Evolutionary conservation across 2,329 filamentous ascomycete genomes (phyloP).

Genomic region (Monosporascus sp.): DNA sequence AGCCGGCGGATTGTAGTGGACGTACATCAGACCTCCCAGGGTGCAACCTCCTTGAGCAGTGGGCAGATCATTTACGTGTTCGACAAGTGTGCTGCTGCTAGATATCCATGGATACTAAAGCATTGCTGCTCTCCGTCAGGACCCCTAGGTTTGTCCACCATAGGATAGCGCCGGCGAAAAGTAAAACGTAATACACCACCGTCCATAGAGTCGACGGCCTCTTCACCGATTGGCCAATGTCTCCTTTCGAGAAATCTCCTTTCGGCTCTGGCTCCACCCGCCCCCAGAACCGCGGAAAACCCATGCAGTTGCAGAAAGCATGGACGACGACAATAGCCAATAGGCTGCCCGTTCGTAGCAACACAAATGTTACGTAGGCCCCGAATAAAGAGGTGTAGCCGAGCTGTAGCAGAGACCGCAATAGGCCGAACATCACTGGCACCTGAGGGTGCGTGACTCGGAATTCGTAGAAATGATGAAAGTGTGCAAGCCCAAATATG

Average conservation of each 20-base stretch:
- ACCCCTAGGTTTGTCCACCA: constrained; percentile 71
- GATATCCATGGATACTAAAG: constrained; percentile 34
- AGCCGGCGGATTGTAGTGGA: constrained; percentile 8
- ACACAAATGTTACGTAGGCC: constrained; percentile 87
- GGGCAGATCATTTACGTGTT: background rate
- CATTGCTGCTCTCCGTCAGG: constrained; percentile 61
- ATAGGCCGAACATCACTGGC: constrained; percentile 55
- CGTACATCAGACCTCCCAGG: constrained; percentile 16
- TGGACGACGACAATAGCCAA: constrained; percentile 73
- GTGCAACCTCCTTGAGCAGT: background rate
- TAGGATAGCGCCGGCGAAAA: constrained; percentile 64
- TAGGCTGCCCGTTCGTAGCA: constrained; percentile 77
- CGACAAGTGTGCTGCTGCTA: constrained; percentile 7
- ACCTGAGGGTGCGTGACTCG: constrained; percentile 71
- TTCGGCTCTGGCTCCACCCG: constrained; percentile 51
- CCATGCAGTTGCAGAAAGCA: constrained; percentile 88
- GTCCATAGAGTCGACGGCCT: constrained; percentile 57
- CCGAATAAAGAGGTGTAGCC: constrained; percentile 90
- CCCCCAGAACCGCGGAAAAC: constrained; percentile 82
- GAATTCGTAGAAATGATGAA: constrained; percentile 97
- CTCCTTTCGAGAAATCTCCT: constrained; percentile 19
- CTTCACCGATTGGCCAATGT: constrained; percentile 17
- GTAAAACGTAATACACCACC: constrained; percentile 69
- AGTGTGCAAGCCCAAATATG: constrained; percentile 87
- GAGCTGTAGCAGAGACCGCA: constrained; percentile 78